Evolutionary conservation across 2,329 filamentous ascomycete genomes (phyloP).

Genomic region (Nannizziopsis barbatae): DNA sequence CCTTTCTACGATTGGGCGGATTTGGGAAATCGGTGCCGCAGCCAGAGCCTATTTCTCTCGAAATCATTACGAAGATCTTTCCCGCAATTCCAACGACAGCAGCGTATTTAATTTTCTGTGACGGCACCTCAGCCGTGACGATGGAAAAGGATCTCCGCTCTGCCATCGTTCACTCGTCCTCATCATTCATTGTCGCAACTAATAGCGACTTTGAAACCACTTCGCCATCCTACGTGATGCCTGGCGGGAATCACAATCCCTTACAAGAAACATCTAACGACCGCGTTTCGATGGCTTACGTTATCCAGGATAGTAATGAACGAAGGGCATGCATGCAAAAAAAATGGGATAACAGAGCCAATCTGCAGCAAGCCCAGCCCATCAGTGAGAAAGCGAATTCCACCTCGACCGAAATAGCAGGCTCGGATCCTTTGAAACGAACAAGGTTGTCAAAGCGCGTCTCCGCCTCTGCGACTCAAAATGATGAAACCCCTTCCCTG

Average conservation of each 20-base stretch:
- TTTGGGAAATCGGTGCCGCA: background rate
- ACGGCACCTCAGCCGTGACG: constrained; percentile 38
- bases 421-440: constrained; percentile 14
- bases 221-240: constrained; percentile 15
- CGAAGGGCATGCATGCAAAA: constrained; percentile 28
- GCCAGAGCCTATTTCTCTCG: constrained; percentile 11
- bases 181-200: constrained; percentile 45
- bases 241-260: constrained; percentile 17
- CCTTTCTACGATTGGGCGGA: constrained; percentile 2
- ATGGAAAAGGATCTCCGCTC: constrained; percentile 47
- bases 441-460: constrained; percentile 15
- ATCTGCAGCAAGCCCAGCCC: too few species aligned
- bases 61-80: constrained; percentile 26
- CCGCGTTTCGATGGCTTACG: constrained; percentile 18
- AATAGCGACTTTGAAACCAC: constrained; percentile 41
- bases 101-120: constrained; percentile 47
- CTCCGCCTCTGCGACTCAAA: background rate
- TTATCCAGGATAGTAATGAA: constrained; percentile 28
- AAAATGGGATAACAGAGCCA: constrained; percentile 26
- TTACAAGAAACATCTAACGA: constrained; percentile 16
- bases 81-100: constrained; percentile 39
- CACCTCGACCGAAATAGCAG: background rate
- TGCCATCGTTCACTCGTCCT: constrained; percentile 37
- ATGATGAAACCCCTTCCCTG: background rate
- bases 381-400: background rate